A percentile compares a stretch with the other conserved stretches of the same genome.
phyloP scores from a whole-genome alignment of 2,329 filamentous ascomycete genomes.

The Neopestalotiopsis sp. region DNA sequence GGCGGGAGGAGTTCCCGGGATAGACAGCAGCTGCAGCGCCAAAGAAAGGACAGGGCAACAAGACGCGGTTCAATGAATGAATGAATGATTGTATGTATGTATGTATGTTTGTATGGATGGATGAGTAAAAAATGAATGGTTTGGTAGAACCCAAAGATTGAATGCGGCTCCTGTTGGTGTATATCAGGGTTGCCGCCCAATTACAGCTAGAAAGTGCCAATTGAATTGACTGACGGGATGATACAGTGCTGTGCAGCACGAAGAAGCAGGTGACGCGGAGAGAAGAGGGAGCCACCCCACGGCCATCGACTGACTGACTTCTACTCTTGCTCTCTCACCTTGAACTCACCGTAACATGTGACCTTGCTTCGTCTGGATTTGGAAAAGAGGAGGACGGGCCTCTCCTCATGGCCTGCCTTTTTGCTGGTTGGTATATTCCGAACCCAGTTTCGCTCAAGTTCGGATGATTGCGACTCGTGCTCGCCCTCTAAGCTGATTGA shows the following conservation, averaged over 20 bases:
- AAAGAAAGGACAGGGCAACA: not conserved
- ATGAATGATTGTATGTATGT: not conserved
- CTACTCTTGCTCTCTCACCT: not conserved
- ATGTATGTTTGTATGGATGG: not conserved
- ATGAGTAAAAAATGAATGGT: not conserved
- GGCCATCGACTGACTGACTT: not conserved
- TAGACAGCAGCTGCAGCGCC: not conserved
- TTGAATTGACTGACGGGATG: not conserved
- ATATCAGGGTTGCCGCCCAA: too few relatives aligned
- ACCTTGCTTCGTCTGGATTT: not conserved
- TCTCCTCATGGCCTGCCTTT: not conserved
- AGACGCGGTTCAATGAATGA: not conserved
- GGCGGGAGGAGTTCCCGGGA: conserved; percentile 11
- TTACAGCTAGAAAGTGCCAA: too few relatives aligned
- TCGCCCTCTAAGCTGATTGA: not conserved
- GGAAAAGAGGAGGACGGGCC: not conserved
- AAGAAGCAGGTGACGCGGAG: not conserved
- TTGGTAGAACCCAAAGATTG: too few relatives aligned
- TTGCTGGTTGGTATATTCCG: not conserved
- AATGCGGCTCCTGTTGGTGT: too few relatives aligned
- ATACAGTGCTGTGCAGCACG: too few relatives aligned
- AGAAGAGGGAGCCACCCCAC: not conserved
- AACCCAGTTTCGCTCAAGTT: not conserved
- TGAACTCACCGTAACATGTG: not conserved
- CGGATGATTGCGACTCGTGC: conserved; percentile 4